Percentiles rank a stretch among this genome's conserved stretches.
phyloP scores from a whole-genome alignment of 768 basidiomycete species.

The Phlebiopsis flavidoalba region DNA sequence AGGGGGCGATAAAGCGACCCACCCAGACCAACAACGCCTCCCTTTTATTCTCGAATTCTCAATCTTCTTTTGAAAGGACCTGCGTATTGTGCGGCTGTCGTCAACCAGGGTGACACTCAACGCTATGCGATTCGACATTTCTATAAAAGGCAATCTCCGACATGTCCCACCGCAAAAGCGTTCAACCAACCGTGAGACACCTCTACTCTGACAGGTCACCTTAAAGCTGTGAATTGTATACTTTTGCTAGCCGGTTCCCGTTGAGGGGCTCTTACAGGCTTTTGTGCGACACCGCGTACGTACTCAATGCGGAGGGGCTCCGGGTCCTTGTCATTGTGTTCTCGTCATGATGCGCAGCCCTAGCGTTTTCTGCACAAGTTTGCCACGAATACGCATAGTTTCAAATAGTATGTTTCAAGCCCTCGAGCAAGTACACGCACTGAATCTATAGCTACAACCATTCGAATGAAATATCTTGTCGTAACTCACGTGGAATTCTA shows the following conservation, averaged over 20 bases:
- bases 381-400: too few relatives aligned
- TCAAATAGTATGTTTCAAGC: too few relatives aligned
- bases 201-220: background rate
- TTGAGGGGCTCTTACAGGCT: background rate
- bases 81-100: background rate
- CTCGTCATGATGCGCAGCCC: background rate
- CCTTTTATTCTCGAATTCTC: background rate
- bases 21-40: background rate
- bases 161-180: background rate
- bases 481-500: too few relatives aligned
- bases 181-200: background rate
- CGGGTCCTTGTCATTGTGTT: background rate
- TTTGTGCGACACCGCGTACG: background rate
- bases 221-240: background rate
- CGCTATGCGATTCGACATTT: background rate
- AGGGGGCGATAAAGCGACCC: constrained; percentile 2
- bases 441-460: too few relatives aligned
- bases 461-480: too few relatives aligned
- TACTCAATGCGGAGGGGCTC: background rate
- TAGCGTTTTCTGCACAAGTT: too few relatives aligned
- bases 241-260: background rate
- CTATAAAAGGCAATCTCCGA: background rate
- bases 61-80: background rate
- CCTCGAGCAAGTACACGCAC: too few relatives aligned
- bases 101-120: background rate